Evolutionary conservation across 345 rosid species (phyloP).

Genomic region (Dimocarpus longan): DNA sequence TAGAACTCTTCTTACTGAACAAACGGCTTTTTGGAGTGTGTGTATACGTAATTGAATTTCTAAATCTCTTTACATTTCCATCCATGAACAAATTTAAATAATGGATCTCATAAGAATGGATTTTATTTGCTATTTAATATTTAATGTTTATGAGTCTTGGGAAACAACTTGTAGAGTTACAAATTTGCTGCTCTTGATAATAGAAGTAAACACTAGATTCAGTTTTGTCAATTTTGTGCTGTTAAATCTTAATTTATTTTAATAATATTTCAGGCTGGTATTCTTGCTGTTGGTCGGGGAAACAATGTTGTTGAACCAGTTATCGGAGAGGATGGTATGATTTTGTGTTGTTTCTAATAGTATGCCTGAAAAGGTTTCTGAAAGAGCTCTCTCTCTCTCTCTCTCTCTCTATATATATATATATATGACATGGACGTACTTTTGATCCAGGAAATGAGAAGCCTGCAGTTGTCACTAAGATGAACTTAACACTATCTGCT

Average conservation of each 20-base stretch:
- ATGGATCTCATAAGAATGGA: not conserved
- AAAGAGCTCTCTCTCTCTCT: not conserved
- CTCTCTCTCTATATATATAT: not conserved
- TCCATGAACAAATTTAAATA: not conserved
- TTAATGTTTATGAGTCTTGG: not conserved
- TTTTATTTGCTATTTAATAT: not conserved
- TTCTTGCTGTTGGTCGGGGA: slow-evolving; percentile 96
- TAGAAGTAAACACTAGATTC: not conserved
- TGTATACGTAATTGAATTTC: not conserved
- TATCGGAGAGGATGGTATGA: slow-evolving; percentile 71
- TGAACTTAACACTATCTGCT: slow-evolving; percentile 84
- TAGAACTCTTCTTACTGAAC: not conserved
- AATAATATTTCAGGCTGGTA: slow-evolving; percentile 65
- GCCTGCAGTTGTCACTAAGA: slow-evolving; percentile 73
- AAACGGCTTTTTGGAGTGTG: not conserved
- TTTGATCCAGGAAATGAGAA: slow-evolving; percentile 63
- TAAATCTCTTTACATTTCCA: not conserved
- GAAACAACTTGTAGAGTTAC: not conserved
- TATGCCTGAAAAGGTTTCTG: not conserved
- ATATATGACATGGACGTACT: slow-evolving; percentile 13
- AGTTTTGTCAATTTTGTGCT: not conserved
- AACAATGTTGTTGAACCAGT: slow-evolving; percentile 80
- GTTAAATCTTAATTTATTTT: not conserved
- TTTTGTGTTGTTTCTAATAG: not conserved
- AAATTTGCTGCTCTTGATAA: not conserved